Percentiles rank a stretch among this genome's conserved stretches.
These are phyloP conservation scores for Conoideocrella luteorostrata DNA, from an alignment of 2,329 filamentous ascomycete species.

Conservation along the genomic window DNA sequence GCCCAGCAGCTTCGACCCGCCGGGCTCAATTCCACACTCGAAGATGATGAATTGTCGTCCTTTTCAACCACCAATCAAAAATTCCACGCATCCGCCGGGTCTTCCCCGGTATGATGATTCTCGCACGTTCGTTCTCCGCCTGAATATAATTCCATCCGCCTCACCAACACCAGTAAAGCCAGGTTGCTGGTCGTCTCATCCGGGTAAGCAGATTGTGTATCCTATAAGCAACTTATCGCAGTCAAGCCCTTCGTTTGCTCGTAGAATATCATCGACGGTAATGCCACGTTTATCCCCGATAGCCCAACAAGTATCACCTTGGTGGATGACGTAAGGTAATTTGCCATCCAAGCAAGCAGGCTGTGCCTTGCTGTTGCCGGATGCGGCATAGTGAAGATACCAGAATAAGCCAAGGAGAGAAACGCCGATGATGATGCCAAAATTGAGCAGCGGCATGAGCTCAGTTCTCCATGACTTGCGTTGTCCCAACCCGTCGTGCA, in stretches of 20 bases:
- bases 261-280: conserved; percentile 38
- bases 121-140: too few relatives aligned
- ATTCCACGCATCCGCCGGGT: too few relatives aligned
- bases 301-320: conserved; percentile 48
- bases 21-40: too few relatives aligned
- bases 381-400: conserved; percentile 33
- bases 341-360: conserved; percentile 19
- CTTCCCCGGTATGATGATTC: too few relatives aligned
- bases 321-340: conserved; percentile 33
- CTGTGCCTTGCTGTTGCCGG: conserved; percentile 4
- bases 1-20: too few relatives aligned
- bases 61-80: too few relatives aligned
- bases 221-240: conserved; percentile 40
- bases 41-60: too few relatives aligned
- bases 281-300: conserved; percentile 38
- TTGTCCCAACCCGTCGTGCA: conserved; percentile 13
- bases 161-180: too few relatives aligned
- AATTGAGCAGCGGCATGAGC: conserved; percentile 51
- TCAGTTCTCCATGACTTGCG: conserved; percentile 44
- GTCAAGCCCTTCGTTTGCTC: conserved; percentile 37
- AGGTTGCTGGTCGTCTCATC: background rate
- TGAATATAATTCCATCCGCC: too few relatives aligned
- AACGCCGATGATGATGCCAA: conserved; percentile 46
- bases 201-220: conserved; percentile 38
- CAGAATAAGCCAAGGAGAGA: conserved; percentile 45